Base-by-base conservation (phyloP, 2,329 filamentous ascomycete species). In the Cryphonectria radicalis region DNA sequence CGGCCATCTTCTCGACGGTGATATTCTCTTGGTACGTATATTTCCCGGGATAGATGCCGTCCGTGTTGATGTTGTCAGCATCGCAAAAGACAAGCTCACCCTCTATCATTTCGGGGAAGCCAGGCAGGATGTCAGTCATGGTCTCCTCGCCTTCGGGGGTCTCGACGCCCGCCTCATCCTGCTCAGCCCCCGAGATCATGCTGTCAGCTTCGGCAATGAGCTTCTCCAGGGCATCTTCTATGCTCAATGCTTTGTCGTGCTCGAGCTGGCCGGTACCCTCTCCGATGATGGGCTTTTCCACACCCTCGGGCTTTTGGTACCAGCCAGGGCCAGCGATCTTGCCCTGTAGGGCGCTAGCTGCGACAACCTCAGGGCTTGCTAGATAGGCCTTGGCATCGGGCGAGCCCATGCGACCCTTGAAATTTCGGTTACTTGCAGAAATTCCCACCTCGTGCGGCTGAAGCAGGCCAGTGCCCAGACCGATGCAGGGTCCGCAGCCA, bases 51-150 rank as follows among this genome's bases (percentile, higher is more conserved):
- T 98, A 98, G 79, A 98, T 97, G 68, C 88, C 91, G 78, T 98
- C 95, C 0, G 95, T 98, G 82, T 96, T 93, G 79, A 98, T 89
- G 82, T 97, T 97, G 75, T 87, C 84, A 0, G 88, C 89, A 77
- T 97, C 93, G 78, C 89, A 93, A 81, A 96, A 97, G 63, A 97
- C 86, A 71, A 98, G 97, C 80, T 98, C 93, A 32, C 95, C 95
- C 11, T 86, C 85, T 19, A 98, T 89, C 73, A 90, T 90, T 76
- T 94, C 92, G 0, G 95, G 94, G 79, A 98, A 98, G 50, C 94
- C 94, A 0, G 93, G 92, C 2, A 73, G 68, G 17, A 73, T 72
- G 55, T 72, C 69, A 8, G 69, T 70, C 6, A 67, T 10, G 46
- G 19, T 50, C 17, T 50, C 46, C 22, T 50, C 46, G 22, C 22